These are phyloP conservation scores for Colletotrichum lentis DNA, from an alignment of 2,329 filamentous ascomycete species.

Conservation along the genomic window DNA sequence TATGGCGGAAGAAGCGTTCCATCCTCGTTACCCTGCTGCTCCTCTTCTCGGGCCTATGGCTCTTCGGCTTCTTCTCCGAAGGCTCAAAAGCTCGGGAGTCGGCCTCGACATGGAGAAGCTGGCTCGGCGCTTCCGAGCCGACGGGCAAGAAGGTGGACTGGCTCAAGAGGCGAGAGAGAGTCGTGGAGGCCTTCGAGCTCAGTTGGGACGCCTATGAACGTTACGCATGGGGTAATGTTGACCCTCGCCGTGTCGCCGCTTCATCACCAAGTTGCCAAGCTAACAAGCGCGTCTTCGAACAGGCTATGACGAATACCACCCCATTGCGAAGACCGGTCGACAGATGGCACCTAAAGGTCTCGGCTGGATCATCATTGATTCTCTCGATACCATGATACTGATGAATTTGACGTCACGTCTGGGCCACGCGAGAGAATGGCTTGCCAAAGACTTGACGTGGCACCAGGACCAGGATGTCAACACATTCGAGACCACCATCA, in stretches of 20 bases:
- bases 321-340: slow-evolving; percentile 77
- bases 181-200: slow-evolving; percentile 87
- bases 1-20: slow-evolving; percentile 70
- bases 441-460: slow-evolving; percentile 81
- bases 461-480: slow-evolving; percentile 95
- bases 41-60: slow-evolving; percentile 69
- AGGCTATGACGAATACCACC: slow-evolving; percentile 88
- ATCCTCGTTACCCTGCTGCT: slow-evolving; percentile 64
- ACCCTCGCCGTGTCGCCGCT: neutral
- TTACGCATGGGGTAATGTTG: slow-evolving; percentile 85
- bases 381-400: slow-evolving; percentile 94
- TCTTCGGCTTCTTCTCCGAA: slow-evolving; percentile 68
- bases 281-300: slow-evolving; percentile 10
- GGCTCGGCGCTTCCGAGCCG: slow-evolving; percentile 62
- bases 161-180: slow-evolving; percentile 77
- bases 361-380: slow-evolving; percentile 98
- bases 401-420: slow-evolving; percentile 95
- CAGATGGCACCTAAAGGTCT: slow-evolving; percentile 90
- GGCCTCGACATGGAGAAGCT: slow-evolving; percentile 60
- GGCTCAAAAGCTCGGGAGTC: slow-evolving; percentile 44
- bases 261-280: neutral
- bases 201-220: slow-evolving; percentile 94
- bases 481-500: slow-evolving; percentile 97
- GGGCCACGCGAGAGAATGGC: slow-evolving; percentile 86
- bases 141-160: slow-evolving; percentile 68